Percentiles rank a stretch among this genome's conserved stretches.
Conservation (phyloP, 2,329 filamentous ascomycete species). For the Hymenoscyphus albidus region DNA sequence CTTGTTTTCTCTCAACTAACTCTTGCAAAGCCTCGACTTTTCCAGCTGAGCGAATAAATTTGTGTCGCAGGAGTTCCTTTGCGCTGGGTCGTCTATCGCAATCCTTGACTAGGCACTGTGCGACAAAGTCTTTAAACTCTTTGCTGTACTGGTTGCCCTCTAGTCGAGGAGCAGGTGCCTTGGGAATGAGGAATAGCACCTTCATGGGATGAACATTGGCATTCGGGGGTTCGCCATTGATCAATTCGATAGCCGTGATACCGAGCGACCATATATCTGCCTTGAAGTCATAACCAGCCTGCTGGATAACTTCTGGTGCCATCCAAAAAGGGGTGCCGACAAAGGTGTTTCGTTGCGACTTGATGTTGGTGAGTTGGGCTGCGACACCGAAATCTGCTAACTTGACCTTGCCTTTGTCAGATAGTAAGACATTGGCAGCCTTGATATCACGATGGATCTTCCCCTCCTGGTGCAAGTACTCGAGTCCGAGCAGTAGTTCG, state of each 20-base stretch:
- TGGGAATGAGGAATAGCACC: constrained; percentile 85
- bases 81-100: constrained; percentile 79
- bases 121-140: constrained; percentile 92
- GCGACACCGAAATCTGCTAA: constrained; percentile 96
- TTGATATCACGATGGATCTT: constrained; percentile 98
- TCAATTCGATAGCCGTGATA: constrained; percentile 87
- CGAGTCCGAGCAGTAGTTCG: constrained; percentile 82
- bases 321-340: constrained; percentile 98
- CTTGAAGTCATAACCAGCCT: constrained; percentile 80
- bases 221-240: constrained; percentile 83
- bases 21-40: constrained; percentile 87
- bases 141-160: constrained; percentile 77
- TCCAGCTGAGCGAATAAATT: constrained; percentile 81
- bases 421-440: constrained; percentile 92
- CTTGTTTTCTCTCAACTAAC: constrained; percentile 76
- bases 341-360: constrained; percentile 95
- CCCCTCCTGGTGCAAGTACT: constrained; percentile 89
- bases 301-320: constrained; percentile 91
- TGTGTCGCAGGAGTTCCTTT: constrained; percentile 81
- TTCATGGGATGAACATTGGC: constrained; percentile 89
- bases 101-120: constrained; percentile 88
- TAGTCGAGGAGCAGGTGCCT: constrained; percentile 77
- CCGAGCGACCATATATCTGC: constrained; percentile 92
- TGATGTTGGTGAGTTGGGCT: constrained; percentile 94
- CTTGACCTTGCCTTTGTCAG: constrained; percentile 85